A percentile compares a stretch with the other conserved stretches of the same genome.
phyloP scores from a whole-genome alignment of 208 protist genomes.

The Leishmania amazonensis region DNA sequence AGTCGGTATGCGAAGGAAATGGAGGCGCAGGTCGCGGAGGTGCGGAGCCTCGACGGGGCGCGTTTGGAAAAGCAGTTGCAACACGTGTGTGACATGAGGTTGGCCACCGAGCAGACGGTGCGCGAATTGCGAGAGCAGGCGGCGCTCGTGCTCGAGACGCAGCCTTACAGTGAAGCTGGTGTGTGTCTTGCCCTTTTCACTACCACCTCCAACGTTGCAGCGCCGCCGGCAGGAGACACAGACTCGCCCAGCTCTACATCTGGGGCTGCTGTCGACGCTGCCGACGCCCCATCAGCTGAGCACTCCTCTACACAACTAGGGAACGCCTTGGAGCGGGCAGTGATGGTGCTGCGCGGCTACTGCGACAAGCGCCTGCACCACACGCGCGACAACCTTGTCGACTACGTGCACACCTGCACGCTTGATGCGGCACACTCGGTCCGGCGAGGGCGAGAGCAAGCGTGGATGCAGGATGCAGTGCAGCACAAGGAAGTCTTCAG shows the following conservation, averaged over 20 bases:
- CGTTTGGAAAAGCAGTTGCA: conserved; percentile 44
- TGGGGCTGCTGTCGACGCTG: not conserved
- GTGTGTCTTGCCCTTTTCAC: conserved; percentile 21
- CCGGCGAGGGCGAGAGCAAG: conserved; percentile 35
- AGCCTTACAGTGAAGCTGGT: conserved; percentile 34
- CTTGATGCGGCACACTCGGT: conserved; percentile 45
- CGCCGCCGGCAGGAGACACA: not conserved
- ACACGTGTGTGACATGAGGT: conserved; percentile 15
- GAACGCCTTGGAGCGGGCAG: conserved; percentile 22
- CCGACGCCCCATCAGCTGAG: not conserved
- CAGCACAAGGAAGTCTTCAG: conserved; percentile 41
- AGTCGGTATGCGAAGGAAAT: conserved; percentile 32
- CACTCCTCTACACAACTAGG: conserved; percentile 13
- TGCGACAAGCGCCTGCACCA: conserved; percentile 37
- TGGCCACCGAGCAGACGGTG: conserved; percentile 17
- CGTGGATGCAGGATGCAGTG: conserved; percentile 49
- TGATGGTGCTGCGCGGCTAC: conserved; percentile 44
- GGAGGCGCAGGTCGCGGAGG: conserved; percentile 34
- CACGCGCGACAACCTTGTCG: conserved; percentile 49
- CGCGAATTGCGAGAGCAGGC: conserved; percentile 29
- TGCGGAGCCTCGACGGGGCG: conserved; percentile 35
- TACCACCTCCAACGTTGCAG: not conserved
- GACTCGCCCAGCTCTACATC: not conserved
- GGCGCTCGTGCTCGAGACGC: conserved; percentile 28
- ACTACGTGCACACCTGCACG: conserved; percentile 57